Evolutionary conservation across 2,329 filamentous ascomycete genomes (phyloP).

Genomic region (Didymella arachidicola): DNA sequence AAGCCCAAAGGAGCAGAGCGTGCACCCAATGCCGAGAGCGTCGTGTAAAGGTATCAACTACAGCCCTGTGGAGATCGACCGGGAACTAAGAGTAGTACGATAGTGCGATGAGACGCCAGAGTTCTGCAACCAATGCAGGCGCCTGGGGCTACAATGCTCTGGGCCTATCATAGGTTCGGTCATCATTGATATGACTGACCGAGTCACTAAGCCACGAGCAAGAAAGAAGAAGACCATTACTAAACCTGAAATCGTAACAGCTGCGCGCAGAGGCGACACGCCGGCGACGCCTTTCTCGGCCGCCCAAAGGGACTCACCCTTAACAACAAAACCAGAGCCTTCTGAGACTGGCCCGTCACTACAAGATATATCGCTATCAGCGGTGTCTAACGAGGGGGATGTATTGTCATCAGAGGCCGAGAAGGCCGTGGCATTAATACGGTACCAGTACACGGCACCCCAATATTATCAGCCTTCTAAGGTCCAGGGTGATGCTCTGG

Average conservation of each 20-base stretch:
- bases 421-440: constrained; percentile 34
- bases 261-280: constrained; percentile 5
- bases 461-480: constrained; percentile 37
- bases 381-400: not conserved
- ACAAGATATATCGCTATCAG: constrained; percentile 2
- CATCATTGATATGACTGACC: constrained; percentile 49
- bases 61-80: constrained; percentile 19
- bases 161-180: constrained; percentile 44
- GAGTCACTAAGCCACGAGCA: constrained; percentile 36
- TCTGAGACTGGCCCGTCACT: constrained; percentile 11
- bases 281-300: not conserved
- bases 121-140: constrained; percentile 39
- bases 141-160: constrained; percentile 41
- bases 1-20: constrained; percentile 44
- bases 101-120: constrained; percentile 47
- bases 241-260: constrained; percentile 9
- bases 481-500: constrained; percentile 33
- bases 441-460: constrained; percentile 36
- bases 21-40: constrained; percentile 47
- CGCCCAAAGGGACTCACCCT: constrained; percentile 10
- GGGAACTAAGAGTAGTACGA: constrained; percentile 18
- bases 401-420: constrained; percentile 22
- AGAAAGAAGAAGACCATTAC: constrained; percentile 33
- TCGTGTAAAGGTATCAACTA: constrained; percentile 43
- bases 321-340: constrained; percentile 5